These are phyloP conservation scores for Atractiella rhizophila DNA, from an alignment of 768 basidiomycete genomes.

Conservation along the genomic window DNA sequence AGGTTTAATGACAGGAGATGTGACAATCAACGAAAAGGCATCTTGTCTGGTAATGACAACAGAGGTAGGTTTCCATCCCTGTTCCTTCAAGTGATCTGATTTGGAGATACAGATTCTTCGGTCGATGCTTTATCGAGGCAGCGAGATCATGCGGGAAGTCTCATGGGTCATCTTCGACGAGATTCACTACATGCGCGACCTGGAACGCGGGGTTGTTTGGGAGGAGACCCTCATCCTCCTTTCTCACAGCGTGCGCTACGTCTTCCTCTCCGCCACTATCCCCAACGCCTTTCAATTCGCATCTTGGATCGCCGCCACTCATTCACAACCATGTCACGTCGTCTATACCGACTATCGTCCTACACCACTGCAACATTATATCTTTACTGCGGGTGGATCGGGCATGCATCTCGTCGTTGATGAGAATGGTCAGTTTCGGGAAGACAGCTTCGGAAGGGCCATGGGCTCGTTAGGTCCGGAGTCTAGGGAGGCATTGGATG, in stretches of 20 bases:
- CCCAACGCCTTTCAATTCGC: constrained; percentile 99
- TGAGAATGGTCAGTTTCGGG: constrained; percentile 85
- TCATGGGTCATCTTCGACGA: constrained; percentile 99
- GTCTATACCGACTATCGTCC: constrained; percentile 98
- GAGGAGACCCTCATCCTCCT: constrained; percentile 95
- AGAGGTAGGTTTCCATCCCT: constrained; percentile 36
- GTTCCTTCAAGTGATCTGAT: not conserved
- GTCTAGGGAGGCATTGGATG: constrained; percentile 7
- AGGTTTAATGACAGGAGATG: constrained; percentile 96
- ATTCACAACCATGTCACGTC: constrained; percentile 94
- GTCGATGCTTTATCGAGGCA: constrained; percentile 95
- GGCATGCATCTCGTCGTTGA: constrained; percentile 98
- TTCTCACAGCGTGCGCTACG: constrained; percentile 84
- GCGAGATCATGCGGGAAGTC: constrained; percentile 98
- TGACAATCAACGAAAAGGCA: constrained; percentile 90
- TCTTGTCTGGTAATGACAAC: constrained; percentile 98
- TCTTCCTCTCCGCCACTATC: constrained; percentile 95
- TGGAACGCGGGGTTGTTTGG: constrained; percentile 97
- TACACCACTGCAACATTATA: constrained; percentile 89
- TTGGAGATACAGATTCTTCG: constrained; percentile 48
- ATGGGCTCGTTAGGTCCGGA: constrained; percentile 65
- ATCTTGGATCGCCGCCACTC: constrained; percentile 92
- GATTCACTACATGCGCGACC: constrained; percentile 99
- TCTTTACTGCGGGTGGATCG: constrained; percentile 87
- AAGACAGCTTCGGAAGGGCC: constrained; percentile 91